These are phyloP conservation scores for Steccherinum ochraceum DNA, from an alignment of 768 basidiomycete species.

Conservation along the genomic window DNA sequence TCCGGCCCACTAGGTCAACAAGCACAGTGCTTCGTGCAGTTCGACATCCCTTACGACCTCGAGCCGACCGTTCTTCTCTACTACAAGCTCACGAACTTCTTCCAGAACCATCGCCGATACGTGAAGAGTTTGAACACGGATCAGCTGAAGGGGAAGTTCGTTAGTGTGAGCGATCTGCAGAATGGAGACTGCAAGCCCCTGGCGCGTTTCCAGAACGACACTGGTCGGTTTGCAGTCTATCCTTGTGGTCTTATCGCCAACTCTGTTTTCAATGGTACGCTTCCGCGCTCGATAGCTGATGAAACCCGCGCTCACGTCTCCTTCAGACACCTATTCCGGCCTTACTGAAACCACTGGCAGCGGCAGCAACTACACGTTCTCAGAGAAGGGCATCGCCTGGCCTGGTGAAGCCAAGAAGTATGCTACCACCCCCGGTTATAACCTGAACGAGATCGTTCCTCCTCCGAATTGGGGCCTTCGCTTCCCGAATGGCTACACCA, in stretches of 20 bases:
- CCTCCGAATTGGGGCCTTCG: constrained; percentile 86
- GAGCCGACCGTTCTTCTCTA: constrained; percentile 78
- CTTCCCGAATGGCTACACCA: constrained; percentile 72
- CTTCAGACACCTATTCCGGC: constrained; percentile 70
- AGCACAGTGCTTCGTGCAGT: constrained; percentile 71
- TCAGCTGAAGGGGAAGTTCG: constrained; percentile 75
- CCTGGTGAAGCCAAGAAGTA: constrained; percentile 93
- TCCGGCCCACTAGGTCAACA: constrained; percentile 34
- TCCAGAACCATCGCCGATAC: constrained; percentile 97
- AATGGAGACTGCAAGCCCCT: constrained; percentile 87
- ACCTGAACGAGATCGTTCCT: constrained; percentile 66
- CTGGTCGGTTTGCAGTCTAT: constrained; percentile 49
- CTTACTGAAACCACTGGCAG: constrained; percentile 44
- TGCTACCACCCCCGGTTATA: constrained; percentile 51
- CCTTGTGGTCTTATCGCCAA: constrained; percentile 98
- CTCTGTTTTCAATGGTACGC: constrained; percentile 88
- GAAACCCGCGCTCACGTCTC: no score
- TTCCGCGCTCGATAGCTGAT: neutral
- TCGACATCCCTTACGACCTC: constrained; percentile 76
- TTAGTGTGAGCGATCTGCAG: constrained; percentile 42
- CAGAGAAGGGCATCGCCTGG: constrained; percentile 87
- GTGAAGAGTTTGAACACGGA: constrained; percentile 84
- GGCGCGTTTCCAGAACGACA: constrained; percentile 36
- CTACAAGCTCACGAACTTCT: constrained; percentile 96
- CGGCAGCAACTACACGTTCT: constrained; percentile 60